Base-by-base conservation (phyloP, 2,329 filamentous ascomycete genomes). In the Xylariaceae sp. region DNA sequence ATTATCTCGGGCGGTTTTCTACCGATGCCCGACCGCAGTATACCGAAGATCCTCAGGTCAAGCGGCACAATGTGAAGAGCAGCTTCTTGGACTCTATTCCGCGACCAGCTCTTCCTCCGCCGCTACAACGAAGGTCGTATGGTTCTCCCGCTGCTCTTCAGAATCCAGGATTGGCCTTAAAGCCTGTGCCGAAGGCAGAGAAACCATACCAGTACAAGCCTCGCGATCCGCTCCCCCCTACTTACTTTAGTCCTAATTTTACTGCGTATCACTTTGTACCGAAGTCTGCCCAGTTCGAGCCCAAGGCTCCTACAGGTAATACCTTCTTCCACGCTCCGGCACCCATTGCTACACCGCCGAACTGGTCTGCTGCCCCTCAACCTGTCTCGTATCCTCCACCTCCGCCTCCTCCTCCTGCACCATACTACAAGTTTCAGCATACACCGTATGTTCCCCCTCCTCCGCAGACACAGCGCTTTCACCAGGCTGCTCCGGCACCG, bases 1-100 rank as follows among this genome's bases (percentile, higher is more conserved):
- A 91, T 75, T 97, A 97, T 72, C 81, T 99, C 61, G 90, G 90
- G 37, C 85, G 85, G 72, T 84, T 82, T 17, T 97, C 93, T 18
- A 97, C 93, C 5, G 93, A 97, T 70, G 89, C 91, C 56, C 92
- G 88, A 73, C 88, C 92, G 30, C 91, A 95, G 72, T 99, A 94
- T 75, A 96, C 92, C 3, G 89, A 94, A 68, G 86, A 96, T 74
- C 84, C 82, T 49, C 64, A 69, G 7, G 79, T 74, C 10, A 80
- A 75, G n/a, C 77, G 77, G 51, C 81, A 90, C 73, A 90, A 90
- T 61, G 76, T 80, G 1, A 87, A 83, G 74, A 86, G 85, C 65
- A 89, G 88, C 70, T 92, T 88, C 73, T 73, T 92, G 70, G 87
- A 90, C 51, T 86, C 87, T 1, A 77, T 91, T 55, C 84, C 78